phyloP scores from a whole-genome alignment of 495 filamentous ascomycete species.

The Penicillium psychrofluorescens region DNA sequence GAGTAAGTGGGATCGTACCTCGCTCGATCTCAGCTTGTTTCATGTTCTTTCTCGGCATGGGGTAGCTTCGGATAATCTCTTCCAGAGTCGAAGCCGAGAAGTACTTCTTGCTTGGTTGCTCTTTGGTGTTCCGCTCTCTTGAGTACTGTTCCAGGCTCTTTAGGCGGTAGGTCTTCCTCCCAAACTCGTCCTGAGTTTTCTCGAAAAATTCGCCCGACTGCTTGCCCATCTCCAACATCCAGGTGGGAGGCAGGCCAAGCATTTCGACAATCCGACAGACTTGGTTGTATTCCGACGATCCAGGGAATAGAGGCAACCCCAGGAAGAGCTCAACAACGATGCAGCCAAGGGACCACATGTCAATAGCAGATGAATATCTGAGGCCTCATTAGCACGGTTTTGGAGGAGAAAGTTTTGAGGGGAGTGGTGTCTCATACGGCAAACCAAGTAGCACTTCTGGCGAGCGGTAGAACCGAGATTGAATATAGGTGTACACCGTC shows the following conservation, averaged over 20 bases:
- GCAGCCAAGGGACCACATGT: slow-evolving; percentile 99
- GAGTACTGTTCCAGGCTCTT: slow-evolving; percentile 98
- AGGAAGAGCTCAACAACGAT: slow-evolving; percentile 98
- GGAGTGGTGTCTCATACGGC: slow-evolving; percentile 45
- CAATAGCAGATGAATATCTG: slow-evolving; percentile 96
- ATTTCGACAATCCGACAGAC: slow-evolving; percentile 97
- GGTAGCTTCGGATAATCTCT: slow-evolving; percentile 94
- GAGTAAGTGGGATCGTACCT: slow-evolving; percentile 52
- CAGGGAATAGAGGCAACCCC: slow-evolving; percentile 90
- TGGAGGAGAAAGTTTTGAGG: not conserved
- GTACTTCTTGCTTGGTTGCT: slow-evolving; percentile 99
- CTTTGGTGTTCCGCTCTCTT: slow-evolving; percentile 87
- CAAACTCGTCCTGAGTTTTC: slow-evolving; percentile 86
- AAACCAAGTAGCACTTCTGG: slow-evolving; percentile 92
- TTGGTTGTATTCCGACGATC: slow-evolving; percentile 98
- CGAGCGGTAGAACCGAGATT: slow-evolving; percentile 96
- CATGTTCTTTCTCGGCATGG: slow-evolving; percentile 99
- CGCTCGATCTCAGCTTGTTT: slow-evolving; percentile 93
- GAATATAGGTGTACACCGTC: slow-evolving; percentile 99
- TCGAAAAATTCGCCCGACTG: slow-evolving; percentile 97
- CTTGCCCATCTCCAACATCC: slow-evolving; percentile 99
- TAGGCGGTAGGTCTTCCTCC: slow-evolving; percentile 78
- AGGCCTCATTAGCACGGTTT: slow-evolving; percentile 6
- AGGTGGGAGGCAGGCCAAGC: slow-evolving; percentile 91
- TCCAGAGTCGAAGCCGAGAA: slow-evolving; percentile 89